These are phyloP conservation scores for Exobasidium rhododendri DNA, from an alignment of 1,284 basidiomycete species.

Conservation along the genomic window DNA sequence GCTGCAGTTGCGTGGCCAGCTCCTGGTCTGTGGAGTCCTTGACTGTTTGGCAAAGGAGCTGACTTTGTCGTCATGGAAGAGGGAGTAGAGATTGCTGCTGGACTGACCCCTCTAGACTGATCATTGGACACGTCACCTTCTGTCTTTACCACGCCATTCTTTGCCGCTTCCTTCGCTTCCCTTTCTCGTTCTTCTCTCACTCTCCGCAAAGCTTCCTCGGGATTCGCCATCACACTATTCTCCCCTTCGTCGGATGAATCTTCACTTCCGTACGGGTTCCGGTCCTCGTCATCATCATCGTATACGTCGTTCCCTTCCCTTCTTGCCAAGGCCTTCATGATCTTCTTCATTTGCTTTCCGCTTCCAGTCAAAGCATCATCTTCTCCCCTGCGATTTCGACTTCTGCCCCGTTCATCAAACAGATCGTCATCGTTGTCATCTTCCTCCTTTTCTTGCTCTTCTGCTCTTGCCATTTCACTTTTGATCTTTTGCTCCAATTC, in stretches of 20 bases:
- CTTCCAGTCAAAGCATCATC: slow-evolving; percentile 47
- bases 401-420: slow-evolving; percentile 9
- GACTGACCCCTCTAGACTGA: background rate
- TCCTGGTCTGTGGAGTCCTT: slow-evolving; percentile 22
- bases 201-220: slow-evolving; percentile 49
- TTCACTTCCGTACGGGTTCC: slow-evolving; percentile 48
- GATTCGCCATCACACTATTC: slow-evolving; percentile 49
- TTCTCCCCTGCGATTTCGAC: slow-evolving; percentile 20
- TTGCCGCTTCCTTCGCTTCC: slow-evolving; percentile 26
- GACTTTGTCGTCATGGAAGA: background rate
- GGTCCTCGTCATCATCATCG: slow-evolving; percentile 49
- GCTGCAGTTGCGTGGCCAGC: slow-evolving; percentile 40
- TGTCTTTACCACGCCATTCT: slow-evolving; percentile 24
- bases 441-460: slow-evolving; percentile 31
- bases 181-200: slow-evolving; percentile 43
- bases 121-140: slow-evolving; percentile 25
- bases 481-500: slow-evolving; percentile 53
- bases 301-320: slow-evolving; percentile 50
- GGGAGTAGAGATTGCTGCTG: background rate
- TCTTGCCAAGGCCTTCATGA: slow-evolving; percentile 49
- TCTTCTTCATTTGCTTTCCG: slow-evolving; percentile 54
- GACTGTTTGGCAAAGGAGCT: slow-evolving; percentile 6
- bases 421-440: slow-evolving; percentile 38
- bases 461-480: slow-evolving; percentile 52
- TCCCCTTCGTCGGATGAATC: slow-evolving; percentile 42